phyloP scores from a whole-genome alignment of 331 rosid genomes.

The Malus hybrid region DNA sequence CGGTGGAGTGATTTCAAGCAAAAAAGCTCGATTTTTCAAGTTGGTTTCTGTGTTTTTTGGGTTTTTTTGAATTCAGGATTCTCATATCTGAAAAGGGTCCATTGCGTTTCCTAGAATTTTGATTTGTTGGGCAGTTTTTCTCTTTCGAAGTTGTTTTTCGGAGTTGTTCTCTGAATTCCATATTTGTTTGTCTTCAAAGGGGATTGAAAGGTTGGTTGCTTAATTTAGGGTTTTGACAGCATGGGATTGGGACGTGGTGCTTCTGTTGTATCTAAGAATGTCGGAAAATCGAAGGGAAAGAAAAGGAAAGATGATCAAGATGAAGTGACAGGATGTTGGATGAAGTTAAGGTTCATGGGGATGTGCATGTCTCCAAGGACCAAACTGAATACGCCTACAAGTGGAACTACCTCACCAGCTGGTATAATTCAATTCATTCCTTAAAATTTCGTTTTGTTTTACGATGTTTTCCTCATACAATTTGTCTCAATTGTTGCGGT shows the following conservation, averaged over 20 bases:
- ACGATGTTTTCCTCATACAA: neutral
- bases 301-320: conserved; percentile 19
- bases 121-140: neutral
- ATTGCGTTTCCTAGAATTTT: conserved; percentile 6
- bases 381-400: conserved; percentile 7
- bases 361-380: conserved; percentile 27
- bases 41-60: conserved; percentile 9
- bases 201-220: conserved; percentile 1
- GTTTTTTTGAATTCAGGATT: neutral
- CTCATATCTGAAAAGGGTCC: conserved; percentile 1
- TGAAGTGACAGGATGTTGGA: conserved; percentile 24
- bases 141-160: neutral
- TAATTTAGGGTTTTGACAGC: conserved; percentile 12
- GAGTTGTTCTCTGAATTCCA: neutral
- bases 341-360: conserved; percentile 25
- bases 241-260: conserved; percentile 31
- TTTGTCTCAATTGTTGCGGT: neutral
- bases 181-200: neutral
- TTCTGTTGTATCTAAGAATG: conserved; percentile 3
- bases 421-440: conserved; percentile 17
- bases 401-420: conserved; percentile 11
- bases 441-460: neutral
- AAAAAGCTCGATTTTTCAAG: neutral
- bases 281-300: conserved; percentile 14
- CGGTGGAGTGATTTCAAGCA: neutral